Evolutionary conservation across 2,329 filamentous ascomycete genomes (phyloP).

Genomic region (Botrytis tulipae): DNA sequence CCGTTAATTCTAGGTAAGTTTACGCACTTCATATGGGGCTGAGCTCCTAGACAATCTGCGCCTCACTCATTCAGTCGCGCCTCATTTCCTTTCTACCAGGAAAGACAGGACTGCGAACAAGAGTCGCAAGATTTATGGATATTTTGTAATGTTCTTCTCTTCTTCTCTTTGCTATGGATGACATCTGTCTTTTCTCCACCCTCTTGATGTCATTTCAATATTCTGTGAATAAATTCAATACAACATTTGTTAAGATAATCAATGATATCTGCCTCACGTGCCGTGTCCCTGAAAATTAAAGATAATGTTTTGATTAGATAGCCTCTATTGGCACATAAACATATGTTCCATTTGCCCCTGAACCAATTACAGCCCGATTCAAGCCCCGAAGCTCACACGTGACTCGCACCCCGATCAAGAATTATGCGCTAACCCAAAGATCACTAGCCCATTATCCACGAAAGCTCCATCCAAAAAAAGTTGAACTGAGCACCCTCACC

Average conservation of each 20-base stretch:
- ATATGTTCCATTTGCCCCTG: conserved; percentile 9
- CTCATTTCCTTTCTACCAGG: conserved; percentile 11
- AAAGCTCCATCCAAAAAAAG: conserved; percentile 24
- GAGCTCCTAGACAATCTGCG: conserved; percentile 18
- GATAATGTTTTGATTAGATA: conserved; percentile 7
- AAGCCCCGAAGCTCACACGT: background rate
- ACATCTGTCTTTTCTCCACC: background rate
- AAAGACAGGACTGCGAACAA: background rate
- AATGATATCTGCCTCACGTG: conserved; percentile 1
- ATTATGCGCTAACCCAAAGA: background rate
- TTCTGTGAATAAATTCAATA: background rate
- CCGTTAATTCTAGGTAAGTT: background rate
- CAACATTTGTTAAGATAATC: background rate
- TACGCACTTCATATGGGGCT: conserved; percentile 20
- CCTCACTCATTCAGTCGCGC: conserved; percentile 13
- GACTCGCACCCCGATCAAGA: background rate
- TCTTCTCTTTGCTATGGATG: background rate
- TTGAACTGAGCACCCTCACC: conserved; percentile 12
- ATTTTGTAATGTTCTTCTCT: background rate
- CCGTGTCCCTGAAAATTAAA: background rate
- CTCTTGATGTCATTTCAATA: background rate
- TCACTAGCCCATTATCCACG: conserved; percentile 11
- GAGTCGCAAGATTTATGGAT: background rate
- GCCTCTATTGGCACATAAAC: background rate
- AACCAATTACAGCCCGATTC: conserved; percentile 2